Base-by-base conservation (phyloP, 2,329 filamentous ascomycete species). In the Monosporascus sp. region DNA sequence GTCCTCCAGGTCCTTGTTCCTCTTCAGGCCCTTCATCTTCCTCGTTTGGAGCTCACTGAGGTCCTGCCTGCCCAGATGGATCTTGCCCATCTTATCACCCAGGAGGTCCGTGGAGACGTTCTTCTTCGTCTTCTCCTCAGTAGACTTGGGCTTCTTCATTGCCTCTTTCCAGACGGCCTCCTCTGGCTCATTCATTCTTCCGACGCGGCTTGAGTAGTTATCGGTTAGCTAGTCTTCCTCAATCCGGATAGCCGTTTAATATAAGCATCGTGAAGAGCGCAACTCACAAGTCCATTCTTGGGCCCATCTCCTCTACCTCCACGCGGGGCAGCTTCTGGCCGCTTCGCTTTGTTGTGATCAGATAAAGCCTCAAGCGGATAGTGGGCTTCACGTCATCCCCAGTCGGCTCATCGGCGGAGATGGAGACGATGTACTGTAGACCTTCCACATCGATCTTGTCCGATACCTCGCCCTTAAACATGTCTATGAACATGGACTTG, bases 21-120 rank as follows among this genome's bases (percentile, higher is more conserved):
- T 81, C 83, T 97, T 99, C 62, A 99, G 73, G 61, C 92, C 94
- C 85, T 99, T 99, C 92, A 99, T 97, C 84, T 99, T 99, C 68
- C 94, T 86, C 51, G 92, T 95, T 78, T 99, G 94, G 72, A 99
- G 73, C 64, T 88, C 82, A 67, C 78, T 80, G 55, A 99, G 80
- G 74, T 99, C 91, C 74, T 97, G 91, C 76, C 87, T 91, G 66
- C 89, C 91, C 55, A 96, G 74, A 71, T 99, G 94, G 58, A 99
- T 88, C 63, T 91, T 86, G 58, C 93, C 94, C 59, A 97, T 80
- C 86, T 97, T 97, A 74, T 99, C 94, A 69, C 94, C 94, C 75
- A 99, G 91, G 44, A 86, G 74, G 70, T 97, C 92, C 53, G 89
- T 95, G 51, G 85, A 83, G 63, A 99, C 87, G 72, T 99, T 99